phyloP scores from a whole-genome alignment of 768 basidiomycete genomes.

The Psilocybe sp. region DNA sequence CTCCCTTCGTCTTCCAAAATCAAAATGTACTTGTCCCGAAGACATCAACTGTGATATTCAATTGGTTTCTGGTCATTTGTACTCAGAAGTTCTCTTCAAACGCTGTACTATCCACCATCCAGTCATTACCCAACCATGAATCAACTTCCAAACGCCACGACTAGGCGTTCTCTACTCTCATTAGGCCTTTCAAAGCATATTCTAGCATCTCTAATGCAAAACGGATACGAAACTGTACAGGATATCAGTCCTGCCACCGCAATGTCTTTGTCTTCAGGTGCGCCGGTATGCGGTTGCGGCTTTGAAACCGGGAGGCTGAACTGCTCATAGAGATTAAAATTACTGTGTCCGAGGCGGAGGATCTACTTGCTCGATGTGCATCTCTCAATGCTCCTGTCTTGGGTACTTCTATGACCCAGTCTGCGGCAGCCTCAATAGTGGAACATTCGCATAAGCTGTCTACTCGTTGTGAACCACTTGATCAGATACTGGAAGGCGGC shows the following conservation, averaged over 20 bases:
- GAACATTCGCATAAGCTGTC: constrained; percentile 26
- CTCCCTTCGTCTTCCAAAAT: too few species aligned
- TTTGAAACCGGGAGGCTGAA: background rate
- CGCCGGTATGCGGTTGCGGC: background rate
- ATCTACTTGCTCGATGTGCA: constrained; percentile 41
- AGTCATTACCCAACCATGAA: background rate
- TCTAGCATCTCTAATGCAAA: constrained; percentile 42
- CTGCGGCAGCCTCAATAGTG: constrained; percentile 43
- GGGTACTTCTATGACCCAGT: constrained; percentile 45
- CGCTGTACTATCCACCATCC: too few species aligned
- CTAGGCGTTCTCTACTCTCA: constrained; percentile 41
- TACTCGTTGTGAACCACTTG: constrained; percentile 48
- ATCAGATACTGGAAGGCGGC: constrained; percentile 62
- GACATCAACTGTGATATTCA: too few species aligned
- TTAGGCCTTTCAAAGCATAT: constrained; percentile 43
- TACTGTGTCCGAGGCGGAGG: constrained; percentile 40
- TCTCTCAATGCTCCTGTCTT: constrained; percentile 22
- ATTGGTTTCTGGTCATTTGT: too few species aligned
- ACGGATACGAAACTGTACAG: constrained; percentile 57
- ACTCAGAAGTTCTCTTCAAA: too few species aligned
- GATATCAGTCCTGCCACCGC: constrained; percentile 45
- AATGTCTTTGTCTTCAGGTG: constrained; percentile 52
- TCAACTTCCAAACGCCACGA: constrained; percentile 28
- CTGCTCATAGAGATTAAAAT: constrained; percentile 46
- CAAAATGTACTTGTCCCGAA: too few species aligned